These are phyloP conservation scores for Glebionis coronaria DNA, from an alignment of 129 eudicot genomes.

Conservation along the genomic window DNA sequence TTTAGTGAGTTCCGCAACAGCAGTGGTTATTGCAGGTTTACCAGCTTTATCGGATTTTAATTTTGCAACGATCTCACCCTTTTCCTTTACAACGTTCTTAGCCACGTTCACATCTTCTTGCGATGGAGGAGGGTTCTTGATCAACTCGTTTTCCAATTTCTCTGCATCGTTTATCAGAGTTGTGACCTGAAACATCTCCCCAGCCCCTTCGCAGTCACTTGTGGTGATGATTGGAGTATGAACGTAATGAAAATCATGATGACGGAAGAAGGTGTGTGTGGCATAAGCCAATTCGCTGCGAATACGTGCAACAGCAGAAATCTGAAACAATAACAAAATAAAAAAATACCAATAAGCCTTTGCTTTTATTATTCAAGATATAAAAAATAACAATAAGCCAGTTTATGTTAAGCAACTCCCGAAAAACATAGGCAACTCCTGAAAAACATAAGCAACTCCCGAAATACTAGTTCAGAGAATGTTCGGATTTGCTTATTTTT, in stretches of 20 bases:
- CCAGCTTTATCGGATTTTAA: slow-evolving; percentile 78
- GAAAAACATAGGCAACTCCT: no score
- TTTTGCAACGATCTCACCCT: slow-evolving; percentile 62
- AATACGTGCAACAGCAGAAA: slow-evolving; percentile 79
- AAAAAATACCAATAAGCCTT: no score
- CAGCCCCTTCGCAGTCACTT: slow-evolving; percentile 98
- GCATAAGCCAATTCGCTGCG: slow-evolving; percentile 82
- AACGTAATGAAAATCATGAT: slow-evolving; percentile 70
- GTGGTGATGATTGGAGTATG: slow-evolving; percentile 93
- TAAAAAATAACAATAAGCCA: no score
- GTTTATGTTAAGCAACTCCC: no score
- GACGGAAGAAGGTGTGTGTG: slow-evolving; percentile 81
- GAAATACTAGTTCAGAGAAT: no score
- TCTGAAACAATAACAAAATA: slow-evolving; percentile 32
- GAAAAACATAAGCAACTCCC: no score
- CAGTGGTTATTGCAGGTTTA: slow-evolving; percentile 54
- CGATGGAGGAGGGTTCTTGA: slow-evolving; percentile 64
- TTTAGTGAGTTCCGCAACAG: slow-evolving; percentile 65
- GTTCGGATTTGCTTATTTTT: no score
- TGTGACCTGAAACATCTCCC: slow-evolving; percentile 96
- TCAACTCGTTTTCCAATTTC: slow-evolving; percentile 70
- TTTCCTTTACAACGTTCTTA: slow-evolving; percentile 52
- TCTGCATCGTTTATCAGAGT: slow-evolving; percentile 74
- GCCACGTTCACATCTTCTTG: slow-evolving; percentile 63
- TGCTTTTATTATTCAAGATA: no score